phyloP scores from a whole-genome alignment of 352 stramenopile genomes.

The Globisporangium echinulatum region DNA sequence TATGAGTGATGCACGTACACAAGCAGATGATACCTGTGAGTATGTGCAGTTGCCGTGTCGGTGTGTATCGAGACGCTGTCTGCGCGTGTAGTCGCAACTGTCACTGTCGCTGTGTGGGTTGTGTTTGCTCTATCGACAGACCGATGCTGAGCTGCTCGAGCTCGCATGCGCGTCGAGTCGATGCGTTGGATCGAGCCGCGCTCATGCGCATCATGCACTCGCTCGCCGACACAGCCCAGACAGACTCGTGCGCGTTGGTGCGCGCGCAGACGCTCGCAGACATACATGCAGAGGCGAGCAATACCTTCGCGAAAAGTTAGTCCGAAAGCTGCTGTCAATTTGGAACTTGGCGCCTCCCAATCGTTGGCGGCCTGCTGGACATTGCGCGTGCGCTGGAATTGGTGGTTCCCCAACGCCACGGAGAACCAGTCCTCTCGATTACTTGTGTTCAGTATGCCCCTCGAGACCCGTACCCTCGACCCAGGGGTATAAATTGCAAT shows the following conservation, averaged over 20 bases:
- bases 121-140: neutral
- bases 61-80: too few species aligned
- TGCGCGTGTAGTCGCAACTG: neutral
- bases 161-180: too few species aligned
- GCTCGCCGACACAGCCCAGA: too few species aligned
- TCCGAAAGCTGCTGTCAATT: constrained; percentile 88
- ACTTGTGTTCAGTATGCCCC: constrained; percentile 60
- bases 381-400: constrained; percentile 37
- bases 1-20: constrained; percentile 8
- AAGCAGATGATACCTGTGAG: neutral
- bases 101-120: neutral
- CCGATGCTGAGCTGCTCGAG: neutral
- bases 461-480: constrained; percentile 17
- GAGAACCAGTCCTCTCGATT: constrained; percentile 56
- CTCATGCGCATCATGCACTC: too few species aligned
- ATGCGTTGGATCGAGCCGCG: too few species aligned
- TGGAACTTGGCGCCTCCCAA: constrained; percentile 73
- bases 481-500: neutral
- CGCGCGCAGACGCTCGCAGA: neutral
- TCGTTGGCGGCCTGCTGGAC: constrained; percentile 16
- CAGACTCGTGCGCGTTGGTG: neutral
- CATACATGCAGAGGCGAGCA: neutral
- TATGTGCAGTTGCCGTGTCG: neutral
- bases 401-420: constrained; percentile 78
- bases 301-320: constrained; percentile 68